These are phyloP conservation scores for Medicago arabica DNA, from an alignment of 306 rosid species.

Conservation along the genomic window DNA sequence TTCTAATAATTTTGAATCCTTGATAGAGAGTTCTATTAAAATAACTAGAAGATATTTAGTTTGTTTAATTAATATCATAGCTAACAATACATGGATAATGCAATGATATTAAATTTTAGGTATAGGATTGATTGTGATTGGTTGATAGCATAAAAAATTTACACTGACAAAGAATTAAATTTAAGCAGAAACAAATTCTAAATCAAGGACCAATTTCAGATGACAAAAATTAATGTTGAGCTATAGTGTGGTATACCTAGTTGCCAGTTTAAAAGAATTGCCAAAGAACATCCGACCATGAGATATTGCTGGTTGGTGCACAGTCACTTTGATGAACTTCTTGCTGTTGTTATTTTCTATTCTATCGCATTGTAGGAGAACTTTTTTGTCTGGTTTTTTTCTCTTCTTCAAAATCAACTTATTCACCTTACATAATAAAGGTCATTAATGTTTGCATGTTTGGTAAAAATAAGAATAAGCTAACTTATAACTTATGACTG, in stretches of 20 bases:
- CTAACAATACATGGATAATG: no score
- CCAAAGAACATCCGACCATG: constrained; percentile 37
- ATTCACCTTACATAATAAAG: neutral
- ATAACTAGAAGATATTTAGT: no score
- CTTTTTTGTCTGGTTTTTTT: neutral
- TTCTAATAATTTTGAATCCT: no score
- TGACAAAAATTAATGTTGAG: neutral
- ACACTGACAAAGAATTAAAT: no score
- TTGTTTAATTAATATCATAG: no score
- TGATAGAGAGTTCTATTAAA: no score
- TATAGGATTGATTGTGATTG: no score
- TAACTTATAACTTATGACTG: no score
- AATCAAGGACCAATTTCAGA: neutral
- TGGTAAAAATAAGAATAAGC: no score
- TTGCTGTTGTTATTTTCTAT: constrained; percentile 38
- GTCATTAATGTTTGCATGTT: no score
- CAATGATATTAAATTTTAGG: no score
- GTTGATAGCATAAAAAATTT: no score
- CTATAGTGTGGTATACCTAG: neutral
- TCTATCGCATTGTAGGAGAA: constrained; percentile 35
- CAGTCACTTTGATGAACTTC: constrained; percentile 38
- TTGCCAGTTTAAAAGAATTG: constrained; percentile 14
- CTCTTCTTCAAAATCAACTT: neutral
- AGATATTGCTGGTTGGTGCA: constrained; percentile 50
- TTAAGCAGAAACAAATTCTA: neutral